These are phyloP conservation scores for Oidium heveae DNA, from an alignment of 2,329 filamentous ascomycete species.

Conservation along the genomic window DNA sequence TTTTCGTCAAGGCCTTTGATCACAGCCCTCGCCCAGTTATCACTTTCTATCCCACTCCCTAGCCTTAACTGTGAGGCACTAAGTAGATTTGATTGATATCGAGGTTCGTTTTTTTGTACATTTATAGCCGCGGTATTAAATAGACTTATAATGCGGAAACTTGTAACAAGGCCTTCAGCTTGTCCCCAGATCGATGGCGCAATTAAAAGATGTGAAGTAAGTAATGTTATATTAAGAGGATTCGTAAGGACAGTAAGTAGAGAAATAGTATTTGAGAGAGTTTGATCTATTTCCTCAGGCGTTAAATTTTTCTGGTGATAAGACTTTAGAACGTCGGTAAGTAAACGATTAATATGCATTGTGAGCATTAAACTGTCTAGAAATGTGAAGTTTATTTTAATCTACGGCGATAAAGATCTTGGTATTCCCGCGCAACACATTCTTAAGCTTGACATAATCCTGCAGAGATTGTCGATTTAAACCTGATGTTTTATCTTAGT, in stretches of 20 bases:
- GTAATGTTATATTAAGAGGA: conserved; percentile 29
- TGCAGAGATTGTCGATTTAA: too few relatives aligned
- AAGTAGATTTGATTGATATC: conserved; percentile 10
- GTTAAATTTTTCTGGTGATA: conserved; percentile 10
- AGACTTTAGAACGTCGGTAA: conserved; percentile 13
- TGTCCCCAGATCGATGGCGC: conserved; percentile 31
- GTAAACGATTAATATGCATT: conserved; percentile 14
- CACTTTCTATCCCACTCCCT: conserved; percentile 24
- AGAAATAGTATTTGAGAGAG: conserved; percentile 25
- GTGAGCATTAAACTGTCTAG: background rate
- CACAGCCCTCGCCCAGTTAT: conserved; percentile 18
- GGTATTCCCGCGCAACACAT: too few relatives aligned
- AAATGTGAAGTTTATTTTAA: background rate
- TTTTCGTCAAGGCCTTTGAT: conserved; percentile 20
- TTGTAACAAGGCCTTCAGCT: conserved; percentile 24
- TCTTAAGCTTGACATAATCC: too few relatives aligned
- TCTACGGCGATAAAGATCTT: too few relatives aligned
- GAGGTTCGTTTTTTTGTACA: conserved; percentile 13
- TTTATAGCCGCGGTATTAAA: conserved; percentile 26
- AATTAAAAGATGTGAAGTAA: conserved; percentile 30
- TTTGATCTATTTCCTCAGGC: conserved; percentile 8
- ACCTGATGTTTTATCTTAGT: too few relatives aligned
- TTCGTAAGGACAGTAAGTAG: conserved; percentile 31
- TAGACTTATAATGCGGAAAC: conserved; percentile 26
- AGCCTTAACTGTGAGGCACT: background rate